These are phyloP conservation scores for Huntiella abstrusa DNA, from an alignment of 2,329 filamentous ascomycete genomes.

Conservation along the genomic window DNA sequence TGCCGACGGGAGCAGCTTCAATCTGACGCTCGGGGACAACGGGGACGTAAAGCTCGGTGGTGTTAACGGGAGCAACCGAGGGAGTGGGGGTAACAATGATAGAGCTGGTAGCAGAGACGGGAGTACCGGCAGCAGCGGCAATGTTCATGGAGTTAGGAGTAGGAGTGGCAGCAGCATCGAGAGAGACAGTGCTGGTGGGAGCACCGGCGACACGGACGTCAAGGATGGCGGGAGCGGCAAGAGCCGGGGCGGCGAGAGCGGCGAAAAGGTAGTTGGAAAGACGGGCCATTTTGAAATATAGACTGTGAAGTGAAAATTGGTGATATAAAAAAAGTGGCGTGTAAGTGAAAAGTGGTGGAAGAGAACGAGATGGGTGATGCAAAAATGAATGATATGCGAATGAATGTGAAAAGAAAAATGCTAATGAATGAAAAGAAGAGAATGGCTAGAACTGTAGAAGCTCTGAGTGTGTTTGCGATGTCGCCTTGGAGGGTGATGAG, in stretches of 20 bases:
- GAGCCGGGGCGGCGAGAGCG: constrained; percentile 6
- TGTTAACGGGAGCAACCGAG: neutral
- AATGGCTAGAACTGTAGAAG: constrained; percentile 9
- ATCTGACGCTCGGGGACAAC: constrained; percentile 12
- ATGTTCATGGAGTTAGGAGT: neutral
- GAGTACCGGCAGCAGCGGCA: neutral
- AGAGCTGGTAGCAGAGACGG: neutral
- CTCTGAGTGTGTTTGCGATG: neutral
- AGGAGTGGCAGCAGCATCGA: neutral
- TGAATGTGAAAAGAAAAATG: neutral
- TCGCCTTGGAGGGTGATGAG: constrained; percentile 2
- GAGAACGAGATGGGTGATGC: neutral
- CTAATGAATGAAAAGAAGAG: constrained; percentile 2
- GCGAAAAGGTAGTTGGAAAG: constrained; percentile 4
- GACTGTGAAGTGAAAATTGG: neutral
- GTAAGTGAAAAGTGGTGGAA: neutral
- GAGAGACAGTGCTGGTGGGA: neutral
- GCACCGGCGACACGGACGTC: neutral
- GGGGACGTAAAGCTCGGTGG: constrained; percentile 13
- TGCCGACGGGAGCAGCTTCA: constrained; percentile 10
- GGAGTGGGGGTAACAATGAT: constrained; percentile 1
- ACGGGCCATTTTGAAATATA: constrained; percentile 2
- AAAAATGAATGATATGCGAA: neutral
- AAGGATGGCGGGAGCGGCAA: neutral
- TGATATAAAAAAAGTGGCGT: neutral